phyloP scores from a whole-genome alignment of 1,284 basidiomycete genomes.

The Pseudozyma hubeiensis region DNA sequence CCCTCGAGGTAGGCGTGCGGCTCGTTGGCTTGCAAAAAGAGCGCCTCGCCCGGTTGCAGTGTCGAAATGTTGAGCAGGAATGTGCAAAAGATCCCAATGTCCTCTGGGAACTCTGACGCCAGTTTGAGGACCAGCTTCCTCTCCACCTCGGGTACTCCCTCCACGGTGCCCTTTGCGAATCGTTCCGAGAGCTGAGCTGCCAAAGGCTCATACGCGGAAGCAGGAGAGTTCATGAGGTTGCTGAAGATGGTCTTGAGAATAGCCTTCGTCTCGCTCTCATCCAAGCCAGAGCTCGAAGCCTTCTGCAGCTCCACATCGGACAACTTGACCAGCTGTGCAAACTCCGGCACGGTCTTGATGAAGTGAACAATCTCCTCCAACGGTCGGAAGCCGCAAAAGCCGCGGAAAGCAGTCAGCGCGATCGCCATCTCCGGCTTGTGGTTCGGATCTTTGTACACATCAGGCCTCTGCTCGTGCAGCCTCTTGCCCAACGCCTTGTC shows the following conservation, averaged over 20 bases:
- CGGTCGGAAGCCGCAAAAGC: constrained; percentile 90
- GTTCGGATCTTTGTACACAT: constrained; percentile 92
- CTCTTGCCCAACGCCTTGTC: constrained; percentile 87
- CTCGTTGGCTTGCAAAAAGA: constrained; percentile 94
- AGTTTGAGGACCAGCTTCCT: constrained; percentile 78
- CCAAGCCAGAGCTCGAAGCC: not conserved
- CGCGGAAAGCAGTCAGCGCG: constrained; percentile 89
- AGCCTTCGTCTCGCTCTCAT: constrained; percentile 22
- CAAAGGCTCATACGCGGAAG: constrained; percentile 10
- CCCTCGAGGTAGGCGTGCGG: constrained; percentile 92
- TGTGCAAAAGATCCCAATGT: constrained; percentile 93
- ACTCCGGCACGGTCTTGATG: constrained; percentile 81
- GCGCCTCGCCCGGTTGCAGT: constrained; percentile 85
- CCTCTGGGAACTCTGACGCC: constrained; percentile 85
- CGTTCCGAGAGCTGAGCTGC: constrained; percentile 23
- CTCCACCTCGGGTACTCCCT: constrained; percentile 30
- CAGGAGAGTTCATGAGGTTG: constrained; percentile 47
- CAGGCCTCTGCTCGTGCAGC: constrained; percentile 80
- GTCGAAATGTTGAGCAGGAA: constrained; percentile 90
- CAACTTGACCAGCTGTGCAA: constrained; percentile 71
- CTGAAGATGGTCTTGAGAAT: constrained; percentile 50
- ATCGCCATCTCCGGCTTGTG: constrained; percentile 99
- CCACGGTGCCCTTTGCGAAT: constrained; percentile 4
- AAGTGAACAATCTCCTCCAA: constrained; percentile 78
- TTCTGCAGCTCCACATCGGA: constrained; percentile 2